These are phyloP conservation scores for Sambucus nigra DNA, from an alignment of 129 eudicot species.

Conservation along the genomic window DNA sequence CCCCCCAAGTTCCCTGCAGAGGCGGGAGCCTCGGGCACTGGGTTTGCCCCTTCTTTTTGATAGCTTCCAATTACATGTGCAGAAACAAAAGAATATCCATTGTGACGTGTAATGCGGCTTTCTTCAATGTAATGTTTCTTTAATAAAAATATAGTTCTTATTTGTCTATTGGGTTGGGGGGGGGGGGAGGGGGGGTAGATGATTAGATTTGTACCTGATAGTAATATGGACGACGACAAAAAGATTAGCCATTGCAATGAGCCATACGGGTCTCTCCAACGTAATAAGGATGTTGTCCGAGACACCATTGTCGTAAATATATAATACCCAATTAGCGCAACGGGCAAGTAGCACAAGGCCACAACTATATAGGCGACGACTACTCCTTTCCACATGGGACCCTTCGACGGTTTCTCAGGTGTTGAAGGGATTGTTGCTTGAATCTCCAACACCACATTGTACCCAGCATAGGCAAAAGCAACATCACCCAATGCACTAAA, in stretches of 20 bases:
- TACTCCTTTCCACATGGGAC: slow-evolving; percentile 61
- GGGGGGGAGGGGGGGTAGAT: too few relatives aligned
- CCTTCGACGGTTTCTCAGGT: slow-evolving; percentile 57
- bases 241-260: slow-evolving; percentile 43
- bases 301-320: slow-evolving; percentile 36
- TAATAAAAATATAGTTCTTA: background rate
- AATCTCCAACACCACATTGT: slow-evolving; percentile 49
- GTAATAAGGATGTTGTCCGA: slow-evolving; percentile 34
- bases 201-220: slow-evolving; percentile 30
- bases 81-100: too few relatives aligned
- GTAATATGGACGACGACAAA: slow-evolving; percentile 51
- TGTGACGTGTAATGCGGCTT: too few relatives aligned
- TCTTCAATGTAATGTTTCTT: too few relatives aligned
- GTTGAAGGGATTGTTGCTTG: slow-evolving; percentile 63
- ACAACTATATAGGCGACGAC: slow-evolving; percentile 44
- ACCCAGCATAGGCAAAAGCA: slow-evolving; percentile 60
- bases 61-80: slow-evolving; percentile 37
- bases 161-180: too few relatives aligned
- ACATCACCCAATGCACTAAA: slow-evolving; percentile 43
- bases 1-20: too few relatives aligned
- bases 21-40: too few relatives aligned
- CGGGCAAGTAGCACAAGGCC: too few relatives aligned
- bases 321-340: slow-evolving; percentile 33
- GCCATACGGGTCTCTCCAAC: slow-evolving; percentile 42
- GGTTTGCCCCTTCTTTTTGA: too few relatives aligned